These are phyloP conservation scores for Ogataea pini DNA, from an alignment of 805 yeast species.

Conservation along the genomic window DNA sequence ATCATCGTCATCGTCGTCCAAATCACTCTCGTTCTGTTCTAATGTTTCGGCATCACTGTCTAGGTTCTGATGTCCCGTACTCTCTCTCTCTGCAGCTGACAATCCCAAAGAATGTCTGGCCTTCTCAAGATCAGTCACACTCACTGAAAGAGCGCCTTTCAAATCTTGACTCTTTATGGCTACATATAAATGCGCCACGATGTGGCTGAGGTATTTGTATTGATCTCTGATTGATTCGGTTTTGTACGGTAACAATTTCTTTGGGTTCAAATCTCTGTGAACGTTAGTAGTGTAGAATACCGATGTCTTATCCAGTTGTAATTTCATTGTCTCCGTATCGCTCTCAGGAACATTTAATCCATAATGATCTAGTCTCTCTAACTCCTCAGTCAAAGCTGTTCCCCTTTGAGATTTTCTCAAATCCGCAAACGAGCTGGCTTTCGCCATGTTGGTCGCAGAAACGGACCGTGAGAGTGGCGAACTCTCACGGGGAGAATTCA, in stretches of 20 bases:
- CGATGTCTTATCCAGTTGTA: slow-evolving; percentile 26
- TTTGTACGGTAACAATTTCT: slow-evolving; percentile 60
- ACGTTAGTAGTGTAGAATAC: slow-evolving; percentile 27
- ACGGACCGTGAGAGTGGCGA: slow-evolving; percentile 30
- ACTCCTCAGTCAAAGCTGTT: slow-evolving; percentile 18
- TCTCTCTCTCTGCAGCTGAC: slow-evolving; percentile 11
- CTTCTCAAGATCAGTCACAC: slow-evolving; percentile 64
- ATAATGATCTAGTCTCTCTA: slow-evolving; percentile 29
- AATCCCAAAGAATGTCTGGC: slow-evolving; percentile 24
- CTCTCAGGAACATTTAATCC: slow-evolving; percentile 63
- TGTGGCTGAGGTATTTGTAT: slow-evolving; percentile 72
- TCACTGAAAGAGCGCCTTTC: slow-evolving; percentile 65
- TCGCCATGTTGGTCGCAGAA: slow-evolving; percentile 24
- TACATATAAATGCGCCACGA: slow-evolving; percentile 76
- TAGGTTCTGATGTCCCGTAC: slow-evolving; percentile 37
- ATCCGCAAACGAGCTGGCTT: slow-evolving; percentile 14
- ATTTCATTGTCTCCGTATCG: slow-evolving; percentile 33
- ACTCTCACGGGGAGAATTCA: slow-evolving; percentile 25
- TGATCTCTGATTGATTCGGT: slow-evolving; percentile 69
- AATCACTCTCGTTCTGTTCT: slow-evolving; percentile 36
- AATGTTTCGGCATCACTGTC: slow-evolving; percentile 58
- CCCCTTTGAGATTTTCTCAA: slow-evolving; percentile 2
- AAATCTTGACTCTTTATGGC: slow-evolving; percentile 76
- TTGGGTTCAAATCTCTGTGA: slow-evolving; percentile 25
- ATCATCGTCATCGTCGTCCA: slow-evolving; percentile 29